Percentiles rank a stretch among this genome's conserved stretches.
Evolutionary conservation across 768 basidiomycete genomes (phyloP).

Genomic region (Hortiboletus flavorubellus): DNA sequence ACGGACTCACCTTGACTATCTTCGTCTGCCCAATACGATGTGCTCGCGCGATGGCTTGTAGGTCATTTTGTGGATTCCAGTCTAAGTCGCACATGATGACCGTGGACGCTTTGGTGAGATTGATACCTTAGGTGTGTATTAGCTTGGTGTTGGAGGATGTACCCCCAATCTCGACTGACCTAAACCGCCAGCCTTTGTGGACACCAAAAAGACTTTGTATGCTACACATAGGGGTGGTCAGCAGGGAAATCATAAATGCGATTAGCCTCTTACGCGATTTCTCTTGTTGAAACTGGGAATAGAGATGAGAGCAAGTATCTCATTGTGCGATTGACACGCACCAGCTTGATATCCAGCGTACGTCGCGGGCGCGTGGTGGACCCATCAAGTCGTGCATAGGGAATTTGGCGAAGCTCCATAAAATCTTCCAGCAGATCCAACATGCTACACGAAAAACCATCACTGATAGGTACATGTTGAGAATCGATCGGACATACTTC

Average conservation of each 20-base stretch:
- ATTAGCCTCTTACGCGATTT: conserved; percentile 43
- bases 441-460: conserved; percentile 43
- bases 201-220: conserved; percentile 65
- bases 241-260: neutral
- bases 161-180: conserved; percentile 35
- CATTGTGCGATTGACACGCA: conserved; percentile 22
- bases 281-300: conserved; percentile 53
- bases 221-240: conserved; percentile 32
- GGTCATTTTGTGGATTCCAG: conserved; percentile 74
- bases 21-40: conserved; percentile 80
- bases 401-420: conserved; percentile 53
- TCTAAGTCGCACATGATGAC: conserved; percentile 78
- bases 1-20: conserved; percentile 49
- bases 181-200: conserved; percentile 69
- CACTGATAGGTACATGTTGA: neutral
- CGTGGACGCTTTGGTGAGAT: conserved; percentile 76
- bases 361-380: conserved; percentile 50
- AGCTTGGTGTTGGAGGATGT: conserved; percentile 4
- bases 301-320: conserved; percentile 1
- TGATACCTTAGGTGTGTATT: conserved; percentile 53
- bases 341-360: conserved; percentile 54
- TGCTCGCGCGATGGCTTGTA: conserved; percentile 83
- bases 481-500: conserved; percentile 27
- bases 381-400: conserved; percentile 63
- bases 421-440: conserved; percentile 69